Base-by-base conservation (phyloP, 441 rosid species). In the Aleurites moluccanus region DNA sequence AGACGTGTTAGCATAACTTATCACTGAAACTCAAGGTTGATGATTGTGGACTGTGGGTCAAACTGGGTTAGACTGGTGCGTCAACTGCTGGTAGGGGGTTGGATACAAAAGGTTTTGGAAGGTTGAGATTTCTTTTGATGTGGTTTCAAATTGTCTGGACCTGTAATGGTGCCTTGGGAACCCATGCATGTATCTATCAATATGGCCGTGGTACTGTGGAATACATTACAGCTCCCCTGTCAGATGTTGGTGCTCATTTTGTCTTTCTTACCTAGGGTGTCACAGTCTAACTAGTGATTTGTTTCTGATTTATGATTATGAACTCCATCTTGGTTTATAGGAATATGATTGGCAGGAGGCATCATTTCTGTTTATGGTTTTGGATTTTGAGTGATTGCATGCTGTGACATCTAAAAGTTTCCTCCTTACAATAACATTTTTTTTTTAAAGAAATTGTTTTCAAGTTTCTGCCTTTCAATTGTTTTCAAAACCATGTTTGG, bases 51-150 rank as follows among this genome's bases (percentile, higher is more conserved):
- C 45, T 64, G 23, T 18, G 13, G 42, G 45, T 25, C 42, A 44
- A 45, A 67, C 20, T 33, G 44, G 56, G 38, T 42, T 52, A 49
- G 47, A 66, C 23, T 40, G 2, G 6, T 9, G 1, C 16, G 35
- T 16, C 10, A 10, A 9, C n/a, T 33, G 20, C 7, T 44, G 6
- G 44, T 42, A 63, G 56, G 55, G 55, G 40, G 3, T 61, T 62
- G 16, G 47, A 61, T 28, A 50, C 21, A 30, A 49, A 47, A 52
- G 47, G 11, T 3, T 45, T 56, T 40, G 9, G 52, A 47, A 27
- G 66, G 20, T 42, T 72, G 47, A 59, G 52, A 73, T 45, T 64
- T 69, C 18, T 66, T 30, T 11, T 47, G 28, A 38, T 62, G 33
- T 66, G 42, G 45, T 38, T 10, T 23, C 16, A 65, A 23, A 73